Conservation (phyloP, 2,329 filamentous ascomycete genomes). For the Coleophoma cylindrospora region DNA sequence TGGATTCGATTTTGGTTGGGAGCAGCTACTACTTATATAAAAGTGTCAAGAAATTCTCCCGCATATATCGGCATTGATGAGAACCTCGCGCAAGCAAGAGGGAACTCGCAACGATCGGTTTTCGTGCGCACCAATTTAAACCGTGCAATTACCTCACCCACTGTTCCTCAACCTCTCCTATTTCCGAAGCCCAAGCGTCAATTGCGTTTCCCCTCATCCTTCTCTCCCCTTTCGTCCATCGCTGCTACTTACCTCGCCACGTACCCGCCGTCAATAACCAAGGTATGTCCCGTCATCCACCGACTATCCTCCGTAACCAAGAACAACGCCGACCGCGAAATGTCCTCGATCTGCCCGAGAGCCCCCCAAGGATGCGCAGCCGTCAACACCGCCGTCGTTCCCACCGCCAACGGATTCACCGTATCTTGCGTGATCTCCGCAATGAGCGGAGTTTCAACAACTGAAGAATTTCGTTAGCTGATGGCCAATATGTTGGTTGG, state of each 20-base stretch:
- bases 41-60: too few relatives aligned
- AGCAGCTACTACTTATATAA: too few relatives aligned
- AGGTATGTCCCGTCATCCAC: constrained; percentile 2
- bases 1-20: too few relatives aligned
- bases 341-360: constrained; percentile 5
- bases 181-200: too few relatives aligned
- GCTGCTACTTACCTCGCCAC: background rate
- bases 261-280: constrained; percentile 10
- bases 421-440: background rate
- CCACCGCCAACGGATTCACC: background rate
- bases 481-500: background rate
- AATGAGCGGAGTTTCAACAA: background rate
- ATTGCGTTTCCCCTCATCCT: too few relatives aligned
- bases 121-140: too few relatives aligned
- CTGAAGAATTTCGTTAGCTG: background rate
- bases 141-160: too few relatives aligned
- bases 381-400: background rate
- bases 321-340: constrained; percentile 7
- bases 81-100: too few relatives aligned
- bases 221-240: too few relatives aligned
- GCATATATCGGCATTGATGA: too few relatives aligned
- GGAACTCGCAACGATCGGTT: too few relatives aligned
- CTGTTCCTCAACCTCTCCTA: too few relatives aligned
- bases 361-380: constrained; percentile 7
- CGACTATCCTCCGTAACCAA: constrained; percentile 6